Evolutionary conservation across 73 alveolate species (phyloP).

Genomic region (Paramecium caudatum): DNA sequence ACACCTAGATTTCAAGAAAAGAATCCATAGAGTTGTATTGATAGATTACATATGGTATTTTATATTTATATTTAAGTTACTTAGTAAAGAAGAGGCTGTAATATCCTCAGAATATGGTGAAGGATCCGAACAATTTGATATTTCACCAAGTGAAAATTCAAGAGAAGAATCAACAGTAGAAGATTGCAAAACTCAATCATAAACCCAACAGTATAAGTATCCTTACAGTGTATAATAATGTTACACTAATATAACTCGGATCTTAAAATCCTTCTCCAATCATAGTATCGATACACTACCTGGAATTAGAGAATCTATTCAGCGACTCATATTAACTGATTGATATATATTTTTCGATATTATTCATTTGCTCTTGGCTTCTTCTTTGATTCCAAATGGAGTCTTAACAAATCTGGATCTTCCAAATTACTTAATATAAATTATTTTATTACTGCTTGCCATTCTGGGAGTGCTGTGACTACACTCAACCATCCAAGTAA

Average conservation of each 20-base stretch:
- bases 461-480: conserved; percentile 81
- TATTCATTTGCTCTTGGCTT: neutral
- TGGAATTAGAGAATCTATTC: conserved; percentile 11
- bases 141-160: conserved; percentile 6
- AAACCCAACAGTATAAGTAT: neutral
- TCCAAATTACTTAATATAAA: neutral
- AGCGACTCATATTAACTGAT: neutral
- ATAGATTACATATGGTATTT: neutral
- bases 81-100: neutral
- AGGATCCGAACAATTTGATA: conserved; percentile 2
- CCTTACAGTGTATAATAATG: neutral
- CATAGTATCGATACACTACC: conserved; percentile 32
- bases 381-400: neutral
- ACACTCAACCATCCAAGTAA: conserved; percentile 82
- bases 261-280: conserved; percentile 27
- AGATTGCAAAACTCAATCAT: conserved; percentile 41
- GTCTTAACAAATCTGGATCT: no score
- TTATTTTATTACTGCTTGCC: neutral
- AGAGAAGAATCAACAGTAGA: conserved; percentile 33
- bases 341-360: neutral
- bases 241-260: neutral
- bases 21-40: conserved; percentile 12
- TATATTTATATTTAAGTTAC: neutral
- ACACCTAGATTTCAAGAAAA: conserved; percentile 35
- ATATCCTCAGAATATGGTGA: neutral